Evolutionary conservation across 176 grass and related monocot genomes (phyloP), one percentile per base, ranked within the genome.

Genomic region (Tuctoria greenei): DNA sequence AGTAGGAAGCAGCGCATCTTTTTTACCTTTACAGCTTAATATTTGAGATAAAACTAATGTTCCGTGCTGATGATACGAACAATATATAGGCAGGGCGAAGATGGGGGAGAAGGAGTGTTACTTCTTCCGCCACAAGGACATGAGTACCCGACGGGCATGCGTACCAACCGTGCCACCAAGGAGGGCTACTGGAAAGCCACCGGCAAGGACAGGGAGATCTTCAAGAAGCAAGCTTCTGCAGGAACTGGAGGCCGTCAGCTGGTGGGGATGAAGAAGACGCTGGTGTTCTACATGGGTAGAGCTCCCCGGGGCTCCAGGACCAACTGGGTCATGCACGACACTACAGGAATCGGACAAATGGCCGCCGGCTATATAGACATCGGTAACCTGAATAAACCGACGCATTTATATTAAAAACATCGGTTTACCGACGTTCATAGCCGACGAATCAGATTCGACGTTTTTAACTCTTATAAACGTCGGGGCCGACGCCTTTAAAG

Each of bases 161-260:
- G 87, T 18, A 74, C 87, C 57, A 93, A 93, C 74, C 82, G 90
- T 1, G 90, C 90, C 59, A 93, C 90, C 64, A 85, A 74, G 36
- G 67, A 75, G 73, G 90, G 90, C 0, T 93, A 93, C 68, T 93
- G 90, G 90, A 93, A 93, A 64, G 90, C 87, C 74, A 90, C 87
- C n/a, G 87, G 87, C 44, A 93, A 87, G 18, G 90, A 93, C 57
- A 93, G 72, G 87, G 84, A 90, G 72, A 90, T 93, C 65, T 74
- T 61, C 67, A 85, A 58, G 17, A n/a, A 13, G 1, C 14, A 17
- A 23, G 7, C n/a, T n/a, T n/a, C n/a, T n/a, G n/a, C 31, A 20
- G 20, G 15, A 20, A 9, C 8, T 11, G 34, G 60, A 36, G 62
- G 35, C 1, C 35, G 63, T 21, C 16, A 39, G 0, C 84, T 84